Evolutionary conservation across 208 protist species (phyloP).

Genomic region (Trypanosoma lewisi): DNA sequence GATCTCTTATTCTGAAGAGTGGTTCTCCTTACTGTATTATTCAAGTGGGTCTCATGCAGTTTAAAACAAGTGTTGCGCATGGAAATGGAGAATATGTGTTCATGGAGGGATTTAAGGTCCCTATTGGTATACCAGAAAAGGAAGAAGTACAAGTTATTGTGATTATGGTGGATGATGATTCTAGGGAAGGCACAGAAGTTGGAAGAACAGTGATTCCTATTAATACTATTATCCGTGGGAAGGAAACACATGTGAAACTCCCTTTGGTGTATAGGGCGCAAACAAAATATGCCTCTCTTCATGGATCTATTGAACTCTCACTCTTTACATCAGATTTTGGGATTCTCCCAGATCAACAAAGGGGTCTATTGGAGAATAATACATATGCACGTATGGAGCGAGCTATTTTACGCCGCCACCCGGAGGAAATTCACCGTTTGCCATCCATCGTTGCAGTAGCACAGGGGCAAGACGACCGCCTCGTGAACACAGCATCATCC

Average conservation of each 20-base stretch:
- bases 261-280: slow-evolving; percentile 46
- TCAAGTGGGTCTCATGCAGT: slow-evolving; percentile 50
- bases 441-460: background rate
- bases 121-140: slow-evolving; percentile 58
- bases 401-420: background rate
- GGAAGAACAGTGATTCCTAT: slow-evolving; percentile 58
- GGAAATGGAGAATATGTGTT: slow-evolving; percentile 56
- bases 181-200: slow-evolving; percentile 31
- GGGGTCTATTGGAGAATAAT: background rate
- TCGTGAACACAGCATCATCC: background rate
- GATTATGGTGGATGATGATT: slow-evolving; percentile 27
- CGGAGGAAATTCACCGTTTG: slow-evolving; percentile 14
- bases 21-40: slow-evolving; percentile 17
- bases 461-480: slow-evolving; percentile 11
- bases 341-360: slow-evolving; percentile 2
- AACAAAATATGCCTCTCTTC: slow-evolving; percentile 37
- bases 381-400: slow-evolving; percentile 1
- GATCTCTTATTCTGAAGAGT: slow-evolving; percentile 21
- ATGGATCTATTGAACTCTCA: slow-evolving; percentile 46
- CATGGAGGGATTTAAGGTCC: slow-evolving; percentile 58
- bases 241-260: slow-evolving; percentile 39
- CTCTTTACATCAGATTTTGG: slow-evolving; percentile 53
- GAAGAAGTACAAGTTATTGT: slow-evolving; percentile 69
- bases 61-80: slow-evolving; percentile 44
- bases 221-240: slow-evolving; percentile 23